Conservation (phyloP, 129 eudicot species). For the Logfia minima region DNA sequence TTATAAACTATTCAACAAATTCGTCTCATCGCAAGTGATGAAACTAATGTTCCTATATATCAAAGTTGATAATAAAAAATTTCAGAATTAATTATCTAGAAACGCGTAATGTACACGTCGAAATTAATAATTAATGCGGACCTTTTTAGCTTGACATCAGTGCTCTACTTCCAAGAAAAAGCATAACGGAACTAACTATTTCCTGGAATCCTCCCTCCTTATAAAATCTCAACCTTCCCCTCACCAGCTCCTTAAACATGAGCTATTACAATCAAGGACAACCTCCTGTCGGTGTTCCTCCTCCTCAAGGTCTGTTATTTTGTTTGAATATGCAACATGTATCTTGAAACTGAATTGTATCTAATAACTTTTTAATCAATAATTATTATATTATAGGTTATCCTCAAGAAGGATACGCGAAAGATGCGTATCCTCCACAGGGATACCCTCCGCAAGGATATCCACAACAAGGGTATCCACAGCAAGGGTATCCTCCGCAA, state of each 20-base stretch:
- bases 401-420: constrained; percentile 61
- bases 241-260: constrained; percentile 27
- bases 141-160: not conserved
- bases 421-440: constrained; percentile 55
- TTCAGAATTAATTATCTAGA: not conserved
- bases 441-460: constrained; percentile 45
- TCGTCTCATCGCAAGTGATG: too few species aligned
- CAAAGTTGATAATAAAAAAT: too few species aligned
- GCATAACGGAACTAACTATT: not conserved
- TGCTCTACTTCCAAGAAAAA: not conserved
- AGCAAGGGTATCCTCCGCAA: constrained; percentile 49
- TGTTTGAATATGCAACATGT: not conserved
- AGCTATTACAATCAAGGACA: constrained; percentile 78
- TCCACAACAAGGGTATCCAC: constrained; percentile 66
- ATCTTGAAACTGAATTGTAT: not conserved
- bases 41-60: too few species aligned
- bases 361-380: not conserved
- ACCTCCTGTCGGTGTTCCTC: constrained; percentile 81
- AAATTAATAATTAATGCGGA: not conserved
- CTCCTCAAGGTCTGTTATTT: constrained; percentile 31
- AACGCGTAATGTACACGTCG: not conserved
- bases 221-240: constrained; percentile 21
- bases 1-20: too few species aligned
- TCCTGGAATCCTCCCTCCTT: not conserved
- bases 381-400: constrained; percentile 37